Base-by-base conservation (phyloP, 306 rosid genomes). In the Prosopis cineraria region DNA sequence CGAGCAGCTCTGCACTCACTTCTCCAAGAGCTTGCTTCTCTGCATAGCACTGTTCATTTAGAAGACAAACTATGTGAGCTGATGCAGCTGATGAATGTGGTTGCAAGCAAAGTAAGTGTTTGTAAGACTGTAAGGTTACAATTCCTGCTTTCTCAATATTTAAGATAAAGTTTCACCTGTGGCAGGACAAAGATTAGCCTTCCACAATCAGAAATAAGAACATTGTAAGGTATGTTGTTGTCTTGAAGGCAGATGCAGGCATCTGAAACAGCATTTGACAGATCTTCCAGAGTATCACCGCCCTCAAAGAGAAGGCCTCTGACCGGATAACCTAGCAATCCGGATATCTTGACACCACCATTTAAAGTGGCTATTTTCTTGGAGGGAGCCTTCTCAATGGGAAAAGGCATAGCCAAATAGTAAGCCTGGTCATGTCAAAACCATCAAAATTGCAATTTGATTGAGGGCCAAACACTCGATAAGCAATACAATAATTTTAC, bases 21-120 rank as follows among this genome's bases (percentile, higher is more conserved):
- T 92, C 97, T 78, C 97, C 98, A 9, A 95, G 98, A 22, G 98
- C 98, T 83, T 91, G 98, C 84, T 95, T 95, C 89, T 95, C 98
- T 29, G 98, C 98, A 82, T 92, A 95, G 78, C 98, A 95, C 98
- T 95, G 92, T 75, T 68, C 34, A 36, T 76, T 62, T 43, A 80
- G 43, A 24, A 40, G 50, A 40, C n/a, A 39, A 40, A 10, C 34
- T 24, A n/a, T 29, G 53, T 60, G 44, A 78, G 73, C 66, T 34
- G 7, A 67, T 40, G 52, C 44, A 40, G n/a, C 16, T 62, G 29
- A 31, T 16, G 71, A 9, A 39, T 43, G 60, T 27, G 25, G 45
- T 50, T 66, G 22, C 41, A 14, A 64, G 50, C 29, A 48, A 39
- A 41, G 48, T n/a, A 9, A 11, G 7, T 4, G 16, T 36, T 6